A percentile compares a stretch with the other conserved stretches of the same genome.
These are phyloP conservation scores for Lablab purpureus DNA, from an alignment of 306 rosid species.

Conservation along the genomic window DNA sequence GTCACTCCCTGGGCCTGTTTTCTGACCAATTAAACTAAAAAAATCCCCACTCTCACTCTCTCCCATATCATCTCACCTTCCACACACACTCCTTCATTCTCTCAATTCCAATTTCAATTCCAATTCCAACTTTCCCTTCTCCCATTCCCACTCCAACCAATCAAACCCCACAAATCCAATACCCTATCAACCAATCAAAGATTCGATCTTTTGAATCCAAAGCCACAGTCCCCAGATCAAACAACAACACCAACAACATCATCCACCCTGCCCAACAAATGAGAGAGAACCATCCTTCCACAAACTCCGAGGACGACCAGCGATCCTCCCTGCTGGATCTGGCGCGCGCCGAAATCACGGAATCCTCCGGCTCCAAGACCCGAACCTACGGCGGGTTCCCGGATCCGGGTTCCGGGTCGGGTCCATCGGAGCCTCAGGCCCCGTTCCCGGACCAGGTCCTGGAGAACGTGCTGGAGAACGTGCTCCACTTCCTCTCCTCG, in stretches of 20 bases:
- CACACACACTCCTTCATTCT: not conserved
- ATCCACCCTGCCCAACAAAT: slow-evolving; percentile 28
- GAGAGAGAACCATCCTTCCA: slow-evolving; percentile 57
- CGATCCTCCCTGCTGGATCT: slow-evolving; percentile 74
- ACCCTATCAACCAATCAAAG: slow-evolving; percentile 37
- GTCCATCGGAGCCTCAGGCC: slow-evolving; percentile 41
- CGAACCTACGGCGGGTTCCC: slow-evolving; percentile 53
- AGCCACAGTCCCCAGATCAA: slow-evolving; percentile 50
- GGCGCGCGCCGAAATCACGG: slow-evolving; percentile 53
- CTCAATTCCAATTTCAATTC: no score
- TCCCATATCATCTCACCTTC: slow-evolving; percentile 19
- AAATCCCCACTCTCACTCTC: slow-evolving; percentile 30
- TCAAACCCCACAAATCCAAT: slow-evolving; percentile 41
- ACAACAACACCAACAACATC: not conserved
- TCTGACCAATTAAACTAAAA: slow-evolving; percentile 59
- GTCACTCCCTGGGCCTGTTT: slow-evolving; percentile 49
- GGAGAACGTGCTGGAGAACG: slow-evolving; percentile 92
- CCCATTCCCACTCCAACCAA: slow-evolving; percentile 32
- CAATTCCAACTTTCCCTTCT: not conserved
- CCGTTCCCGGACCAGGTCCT: slow-evolving; percentile 78
- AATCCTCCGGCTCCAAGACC: slow-evolving; percentile 55
- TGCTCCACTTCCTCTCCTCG: slow-evolving; percentile 81
- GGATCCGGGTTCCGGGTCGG: slow-evolving; percentile 47
- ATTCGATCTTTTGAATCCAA: slow-evolving; percentile 40
- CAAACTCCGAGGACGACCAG: slow-evolving; percentile 77